phyloP scores from a whole-genome alignment of 2,329 filamentous ascomycete genomes.

The Diaporthe longicolla region DNA sequence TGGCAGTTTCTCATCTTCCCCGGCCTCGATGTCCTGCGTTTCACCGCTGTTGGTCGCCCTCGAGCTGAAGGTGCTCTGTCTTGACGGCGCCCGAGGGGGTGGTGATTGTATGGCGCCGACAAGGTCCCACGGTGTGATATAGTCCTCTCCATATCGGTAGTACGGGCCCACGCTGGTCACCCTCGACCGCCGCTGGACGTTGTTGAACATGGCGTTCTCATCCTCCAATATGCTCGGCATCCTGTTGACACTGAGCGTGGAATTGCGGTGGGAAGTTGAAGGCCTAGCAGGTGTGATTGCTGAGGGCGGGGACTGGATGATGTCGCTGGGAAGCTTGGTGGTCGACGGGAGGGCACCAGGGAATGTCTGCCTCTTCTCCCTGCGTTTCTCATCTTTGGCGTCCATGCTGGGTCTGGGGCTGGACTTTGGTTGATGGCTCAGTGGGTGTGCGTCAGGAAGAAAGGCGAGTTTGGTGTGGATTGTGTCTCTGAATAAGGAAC shows the following conservation, averaged over 20 bases:
- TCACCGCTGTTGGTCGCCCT: conserved; percentile 27
- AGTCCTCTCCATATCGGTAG: conserved; percentile 43
- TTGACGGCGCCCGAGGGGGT: conserved; percentile 10
- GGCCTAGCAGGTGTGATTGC: not conserved
- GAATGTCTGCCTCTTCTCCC: conserved; percentile 22
- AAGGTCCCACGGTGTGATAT: conserved; percentile 39
- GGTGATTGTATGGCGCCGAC: conserved; percentile 27
- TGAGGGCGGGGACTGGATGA: conserved; percentile 5
- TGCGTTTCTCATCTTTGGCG: conserved; percentile 5
- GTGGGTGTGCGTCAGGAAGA: not conserved
- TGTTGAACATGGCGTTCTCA: conserved; percentile 31
- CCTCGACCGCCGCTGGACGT: conserved; percentile 15
- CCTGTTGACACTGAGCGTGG: conserved; percentile 27
- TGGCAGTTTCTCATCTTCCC: conserved; percentile 28
- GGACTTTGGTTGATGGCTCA: too few species aligned
- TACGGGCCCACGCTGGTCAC: conserved; percentile 16
- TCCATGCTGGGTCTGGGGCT: not conserved
- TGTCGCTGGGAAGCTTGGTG: conserved; percentile 28
- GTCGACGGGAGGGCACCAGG: not conserved
- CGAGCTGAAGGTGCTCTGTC: conserved; percentile 23
- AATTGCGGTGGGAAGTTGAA: conserved; percentile 7
- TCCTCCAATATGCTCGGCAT: conserved; percentile 40
- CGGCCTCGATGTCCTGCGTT: conserved; percentile 24
- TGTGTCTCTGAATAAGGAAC: not conserved
- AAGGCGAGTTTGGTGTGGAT: not conserved